phyloP scores from a whole-genome alignment of 225 moss, liverwort and hornwort species.

The Asterella californica region DNA sequence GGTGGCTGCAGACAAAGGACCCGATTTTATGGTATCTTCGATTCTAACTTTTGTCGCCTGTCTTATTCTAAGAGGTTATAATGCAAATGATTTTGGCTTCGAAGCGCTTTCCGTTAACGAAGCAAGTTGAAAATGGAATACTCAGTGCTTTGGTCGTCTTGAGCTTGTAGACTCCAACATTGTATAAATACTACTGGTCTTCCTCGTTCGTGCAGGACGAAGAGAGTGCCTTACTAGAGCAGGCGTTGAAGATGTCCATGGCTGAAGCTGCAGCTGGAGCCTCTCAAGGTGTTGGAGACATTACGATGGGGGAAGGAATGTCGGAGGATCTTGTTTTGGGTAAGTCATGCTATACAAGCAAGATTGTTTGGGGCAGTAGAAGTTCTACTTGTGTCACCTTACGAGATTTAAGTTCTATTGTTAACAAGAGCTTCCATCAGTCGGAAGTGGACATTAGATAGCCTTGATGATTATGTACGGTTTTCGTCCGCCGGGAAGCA shows the following conservation, averaged over 20 bases:
- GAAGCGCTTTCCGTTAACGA: not conserved
- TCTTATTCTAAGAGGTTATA: not conserved
- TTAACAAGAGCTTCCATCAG: not conserved
- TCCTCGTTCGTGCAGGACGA: slow-evolving; percentile 55
- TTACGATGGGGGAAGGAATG: slow-evolving; percentile 74
- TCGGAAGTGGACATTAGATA: not conserved
- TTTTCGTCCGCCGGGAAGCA: not conserved
- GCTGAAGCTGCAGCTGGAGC: slow-evolving; percentile 67
- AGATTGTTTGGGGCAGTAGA: not conserved
- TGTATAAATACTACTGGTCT: not conserved
- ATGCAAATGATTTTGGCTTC: not conserved
- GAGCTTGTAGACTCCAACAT: not conserved
- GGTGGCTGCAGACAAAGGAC: slow-evolving; percentile 51
- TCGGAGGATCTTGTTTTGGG: slow-evolving; percentile 90
- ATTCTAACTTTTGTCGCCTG: not conserved
- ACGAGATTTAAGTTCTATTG: not conserved
- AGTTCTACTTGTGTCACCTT: not conserved
- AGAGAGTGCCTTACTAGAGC: slow-evolving; percentile 83
- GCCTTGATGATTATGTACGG: not conserved
- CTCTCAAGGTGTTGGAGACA: slow-evolving; percentile 58
- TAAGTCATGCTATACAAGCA: slow-evolving; percentile 21
- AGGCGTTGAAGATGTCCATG: slow-evolving; percentile 98
- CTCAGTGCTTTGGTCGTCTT: not conserved
- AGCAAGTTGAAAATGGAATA: not conserved
- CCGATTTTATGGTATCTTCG: slow-evolving; percentile 62